Percentiles rank a stretch among this genome's conserved stretches.
phyloP scores from a whole-genome alignment of 1,139 yeast species.

The Kodamaea fungicola region DNA sequence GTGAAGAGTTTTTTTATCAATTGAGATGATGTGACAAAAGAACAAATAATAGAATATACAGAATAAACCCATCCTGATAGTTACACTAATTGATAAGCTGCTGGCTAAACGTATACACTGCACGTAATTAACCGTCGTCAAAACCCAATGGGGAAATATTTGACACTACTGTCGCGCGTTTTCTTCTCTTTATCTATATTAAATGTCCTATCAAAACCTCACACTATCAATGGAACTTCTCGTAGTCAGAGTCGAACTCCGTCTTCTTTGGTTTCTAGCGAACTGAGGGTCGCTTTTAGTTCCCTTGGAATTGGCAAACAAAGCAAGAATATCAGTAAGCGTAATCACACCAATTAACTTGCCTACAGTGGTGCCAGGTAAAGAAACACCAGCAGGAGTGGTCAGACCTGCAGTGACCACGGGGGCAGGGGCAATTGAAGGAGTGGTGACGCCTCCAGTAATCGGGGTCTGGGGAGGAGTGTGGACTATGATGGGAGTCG shows the following conservation, averaged over 20 bases:
- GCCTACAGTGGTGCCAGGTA: constrained; percentile 53
- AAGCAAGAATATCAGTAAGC: constrained; percentile 79
- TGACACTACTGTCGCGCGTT: too few species aligned
- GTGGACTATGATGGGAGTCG: background rate
- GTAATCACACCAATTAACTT: constrained; percentile 87
- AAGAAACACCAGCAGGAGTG: constrained; percentile 10
- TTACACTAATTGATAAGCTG: too few species aligned
- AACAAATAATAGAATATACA: too few species aligned
- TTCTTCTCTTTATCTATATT: too few species aligned
- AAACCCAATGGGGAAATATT: too few species aligned
- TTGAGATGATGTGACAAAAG: too few species aligned
- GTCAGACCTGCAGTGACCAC: constrained; percentile 1
- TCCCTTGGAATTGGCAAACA: constrained; percentile 69
- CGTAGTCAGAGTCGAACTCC: constrained; percentile 52
- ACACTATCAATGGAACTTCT: constrained; percentile 32
- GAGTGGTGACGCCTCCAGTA: constrained; percentile 2
- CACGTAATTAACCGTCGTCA: too few species aligned
- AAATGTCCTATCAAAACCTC: too few species aligned
- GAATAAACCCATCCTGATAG: too few species aligned
- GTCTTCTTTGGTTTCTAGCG: constrained; percentile 86
- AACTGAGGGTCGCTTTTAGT: constrained; percentile 70
- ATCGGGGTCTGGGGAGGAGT: constrained; percentile 3
- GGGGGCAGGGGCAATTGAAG: constrained; percentile 1
- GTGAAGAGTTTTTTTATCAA: too few species aligned
- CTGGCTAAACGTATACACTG: too few species aligned